Base-by-base conservation (phyloP, 2,329 filamentous ascomycete genomes). In the Pseudovirgaria hyperparasitica region DNA sequence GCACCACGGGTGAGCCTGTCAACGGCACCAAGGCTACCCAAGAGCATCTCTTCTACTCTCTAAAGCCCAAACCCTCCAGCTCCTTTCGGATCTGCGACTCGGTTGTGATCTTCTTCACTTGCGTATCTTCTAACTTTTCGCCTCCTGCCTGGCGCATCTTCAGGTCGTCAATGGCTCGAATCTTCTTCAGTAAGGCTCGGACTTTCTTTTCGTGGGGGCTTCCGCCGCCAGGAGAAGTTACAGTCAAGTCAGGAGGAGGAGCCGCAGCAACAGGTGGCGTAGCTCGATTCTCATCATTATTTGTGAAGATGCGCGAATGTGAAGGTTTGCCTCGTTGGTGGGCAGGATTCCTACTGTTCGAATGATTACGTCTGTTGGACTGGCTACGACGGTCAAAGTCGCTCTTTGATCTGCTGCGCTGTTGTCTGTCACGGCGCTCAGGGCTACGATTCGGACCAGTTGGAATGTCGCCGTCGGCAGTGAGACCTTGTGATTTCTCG, bases 91-190 rank as follows among this genome's bases (percentile, higher is more conserved):
- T 87, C 10, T 70, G 59, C 25, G 75, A 64, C 62, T 96, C 92
- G 13, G 85, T 96, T 30, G 73, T 71, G 43, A 98, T 98, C 70
- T 98, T 98, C 68, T 93, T 92, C 57, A 98, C 75, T 62, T 98
- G 90, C 17, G 90, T 98, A 48, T 94, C 87, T 61, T 98, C 90
- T 34, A 98, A 63, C 67, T 94, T 96, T 67, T 98, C 90, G 5
- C 87, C 87, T 18, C 79, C 77, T 3, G 87, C 90, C 40, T 86
- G 75, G 30, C 90, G 75, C 86, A 96, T 94, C 65, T 96, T 93
- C 35, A 98, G 63, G 52, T 98, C 90, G 50, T 98, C 90, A 48
- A 98, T 98, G 8, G 90, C 90, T 12, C 90, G 75, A 36, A 98
- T 80, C 70, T 98, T 98, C 72, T 98, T 98, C 53, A 93, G 69